Percentiles rank a stretch among this genome's conserved stretches.
These are phyloP conservation scores for Trametes versicolor DNA, from an alignment of 1,284 basidiomycete genomes.

Conservation along the genomic window DNA sequence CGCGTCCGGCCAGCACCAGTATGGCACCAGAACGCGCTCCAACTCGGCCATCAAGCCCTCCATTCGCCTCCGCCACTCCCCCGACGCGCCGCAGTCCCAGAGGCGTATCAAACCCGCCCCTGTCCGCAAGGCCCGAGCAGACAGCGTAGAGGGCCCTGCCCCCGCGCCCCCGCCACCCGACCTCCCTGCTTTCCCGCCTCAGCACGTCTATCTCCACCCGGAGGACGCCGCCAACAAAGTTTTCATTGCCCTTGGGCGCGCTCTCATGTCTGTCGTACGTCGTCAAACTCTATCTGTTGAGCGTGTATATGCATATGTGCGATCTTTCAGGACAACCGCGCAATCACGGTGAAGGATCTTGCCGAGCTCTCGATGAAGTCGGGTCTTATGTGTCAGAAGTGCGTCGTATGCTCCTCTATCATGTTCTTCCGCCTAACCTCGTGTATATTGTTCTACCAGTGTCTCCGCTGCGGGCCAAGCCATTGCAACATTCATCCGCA, in stretches of 20 bases:
- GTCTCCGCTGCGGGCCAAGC: conserved; percentile 80
- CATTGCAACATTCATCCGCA: conserved; percentile 80
- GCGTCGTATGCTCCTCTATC: conserved; percentile 41
- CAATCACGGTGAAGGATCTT: conserved; percentile 85
- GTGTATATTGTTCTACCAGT: conserved; percentile 48
- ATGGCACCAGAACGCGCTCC: conserved; percentile 66
- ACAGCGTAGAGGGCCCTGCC: conserved; percentile 21
- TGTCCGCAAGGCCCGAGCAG: conserved; percentile 35
- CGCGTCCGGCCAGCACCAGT: conserved; percentile 48
- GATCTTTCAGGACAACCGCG: conserved; percentile 69
- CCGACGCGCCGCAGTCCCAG: conserved; percentile 45
- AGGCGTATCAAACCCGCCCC: conserved; percentile 51
- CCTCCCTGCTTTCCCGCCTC: conserved; percentile 62
- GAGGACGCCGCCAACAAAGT: conserved; percentile 77
- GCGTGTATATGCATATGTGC: conserved; percentile 19
- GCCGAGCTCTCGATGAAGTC: conserved; percentile 71
- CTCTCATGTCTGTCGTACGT: conserved; percentile 73
- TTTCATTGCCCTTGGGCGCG: conserved; percentile 73
- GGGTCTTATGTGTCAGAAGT: conserved; percentile 81
- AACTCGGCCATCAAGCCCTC: conserved; percentile 62
- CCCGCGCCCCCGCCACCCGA: conserved; percentile 21
- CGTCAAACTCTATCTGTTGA: conserved; percentile 8
- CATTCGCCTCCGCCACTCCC: conserved; percentile 55
- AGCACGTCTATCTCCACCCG: conserved; percentile 70
- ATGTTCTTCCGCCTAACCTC: neutral